Percentiles rank a stretch among this genome's conserved stretches.
Conservation (phyloP, 148 eudicot genomes). For the Amaranthus palmeri region DNA sequence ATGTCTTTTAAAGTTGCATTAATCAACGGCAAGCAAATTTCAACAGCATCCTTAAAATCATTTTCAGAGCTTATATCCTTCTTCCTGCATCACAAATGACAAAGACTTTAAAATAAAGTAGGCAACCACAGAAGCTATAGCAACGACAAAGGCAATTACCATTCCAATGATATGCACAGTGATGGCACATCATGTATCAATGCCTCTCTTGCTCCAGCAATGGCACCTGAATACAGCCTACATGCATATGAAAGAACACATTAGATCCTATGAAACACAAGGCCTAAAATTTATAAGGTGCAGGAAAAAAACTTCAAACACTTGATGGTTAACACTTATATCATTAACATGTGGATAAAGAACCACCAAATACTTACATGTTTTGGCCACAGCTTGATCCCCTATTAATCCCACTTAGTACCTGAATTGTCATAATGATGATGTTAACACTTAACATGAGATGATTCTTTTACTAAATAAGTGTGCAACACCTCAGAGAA, state of each 20-base stretch:
- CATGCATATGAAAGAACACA: neutral
- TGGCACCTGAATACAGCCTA: constrained; percentile 81
- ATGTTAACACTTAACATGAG: constrained; percentile 13
- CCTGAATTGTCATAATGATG: constrained; percentile 38
- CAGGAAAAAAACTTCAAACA: neutral
- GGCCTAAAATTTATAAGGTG: neutral
- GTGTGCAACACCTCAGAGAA: constrained; percentile 4
- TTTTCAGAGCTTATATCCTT: constrained; percentile 73
- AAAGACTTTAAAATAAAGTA: neutral
- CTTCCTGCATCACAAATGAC: constrained; percentile 49
- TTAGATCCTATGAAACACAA: neutral
- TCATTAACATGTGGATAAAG: neutral
- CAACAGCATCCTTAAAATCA: constrained; percentile 78
- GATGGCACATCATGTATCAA: constrained; percentile 76
- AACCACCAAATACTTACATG: constrained; percentile 49
- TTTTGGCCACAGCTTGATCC: constrained; percentile 88
- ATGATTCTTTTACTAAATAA: neutral
- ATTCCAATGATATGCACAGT: constrained; percentile 67
- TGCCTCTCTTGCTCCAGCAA: constrained; percentile 95
- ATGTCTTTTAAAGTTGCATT: constrained; percentile 58
- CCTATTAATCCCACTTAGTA: constrained; percentile 83
- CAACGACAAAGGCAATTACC: constrained; percentile 37
- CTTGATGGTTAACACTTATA: neutral
- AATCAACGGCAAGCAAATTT: constrained; percentile 62
- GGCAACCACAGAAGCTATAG: constrained; percentile 6